Evolutionary conservation across 148 eudicot species (phyloP).

Genomic region (Heliamphora exappendiculata): DNA sequence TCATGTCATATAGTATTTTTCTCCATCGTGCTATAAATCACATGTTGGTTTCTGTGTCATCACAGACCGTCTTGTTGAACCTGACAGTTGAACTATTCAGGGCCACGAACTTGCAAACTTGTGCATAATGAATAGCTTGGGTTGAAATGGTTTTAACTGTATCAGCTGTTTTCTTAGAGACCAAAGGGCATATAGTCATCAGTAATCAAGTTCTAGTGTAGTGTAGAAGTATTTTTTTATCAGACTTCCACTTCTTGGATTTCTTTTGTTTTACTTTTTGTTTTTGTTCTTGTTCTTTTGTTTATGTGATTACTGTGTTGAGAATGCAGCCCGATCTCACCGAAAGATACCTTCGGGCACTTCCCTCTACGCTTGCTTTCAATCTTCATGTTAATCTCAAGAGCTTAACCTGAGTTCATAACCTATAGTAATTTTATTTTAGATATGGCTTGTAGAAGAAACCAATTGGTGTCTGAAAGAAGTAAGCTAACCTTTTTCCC

Average conservation of each 20-base stretch:
- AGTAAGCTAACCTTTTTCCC: no score
- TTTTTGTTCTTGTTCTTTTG: not conserved
- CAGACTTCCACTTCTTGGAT: no score
- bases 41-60: not conserved
- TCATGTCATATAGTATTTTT: not conserved
- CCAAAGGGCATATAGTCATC: not conserved
- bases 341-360: not conserved
- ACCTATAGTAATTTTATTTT: not conserved
- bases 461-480: not conserved
- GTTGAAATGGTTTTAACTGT: not conserved
- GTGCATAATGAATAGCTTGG: not conserved
- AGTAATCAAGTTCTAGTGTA: not conserved
- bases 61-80: constrained; percentile 4
- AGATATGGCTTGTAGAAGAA: not conserved
- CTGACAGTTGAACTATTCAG: constrained; percentile 3
- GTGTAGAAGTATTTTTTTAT: not conserved
- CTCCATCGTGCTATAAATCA: not conserved
- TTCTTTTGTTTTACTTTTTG: no score
- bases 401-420: not conserved
- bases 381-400: not conserved
- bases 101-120: not conserved
- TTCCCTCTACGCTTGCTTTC: not conserved
- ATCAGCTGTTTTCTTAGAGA: not conserved
- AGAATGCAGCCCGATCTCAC: not conserved
- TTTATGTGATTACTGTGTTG: not conserved